Conservation (phyloP, 495 filamentous ascomycete genomes). For the Penicillium taxi region DNA sequence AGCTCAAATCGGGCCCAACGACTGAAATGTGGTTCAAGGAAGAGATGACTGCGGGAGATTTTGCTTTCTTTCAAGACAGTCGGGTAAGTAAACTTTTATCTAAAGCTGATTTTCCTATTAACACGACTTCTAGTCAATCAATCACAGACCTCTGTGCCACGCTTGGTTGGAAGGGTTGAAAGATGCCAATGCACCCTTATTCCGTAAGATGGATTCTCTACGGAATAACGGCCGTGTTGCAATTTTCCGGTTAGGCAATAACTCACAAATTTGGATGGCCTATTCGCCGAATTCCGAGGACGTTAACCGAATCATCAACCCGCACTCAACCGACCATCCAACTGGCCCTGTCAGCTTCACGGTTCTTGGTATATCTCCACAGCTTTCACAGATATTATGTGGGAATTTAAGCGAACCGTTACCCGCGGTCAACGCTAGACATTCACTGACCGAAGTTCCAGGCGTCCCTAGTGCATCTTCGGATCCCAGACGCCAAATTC, state of each 20-base stretch:
- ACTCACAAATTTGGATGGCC: conserved; percentile 23
- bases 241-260: conserved; percentile 8
- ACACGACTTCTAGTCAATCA: conserved; percentile 3
- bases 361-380: too few relatives aligned
- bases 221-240: conserved; percentile 20
- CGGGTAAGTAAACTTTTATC: conserved; percentile 12
- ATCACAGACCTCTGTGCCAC: conserved; percentile 9
- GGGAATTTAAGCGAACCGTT: too few relatives aligned
- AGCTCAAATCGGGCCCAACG: neutral
- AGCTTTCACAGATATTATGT: too few relatives aligned
- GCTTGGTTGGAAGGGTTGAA: conserved; percentile 33
- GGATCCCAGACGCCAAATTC: too few relatives aligned
- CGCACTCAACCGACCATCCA: too few relatives aligned
- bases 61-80: conserved; percentile 16
- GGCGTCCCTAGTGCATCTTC: too few relatives aligned
- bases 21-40: conserved; percentile 36
- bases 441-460: too few relatives aligned
- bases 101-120: neutral
- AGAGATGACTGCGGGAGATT: conserved; percentile 30
- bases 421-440: too few relatives aligned
- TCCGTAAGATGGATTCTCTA: conserved; percentile 22
- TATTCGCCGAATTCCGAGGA: conserved; percentile 23
- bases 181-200: conserved; percentile 24
- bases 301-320: too few relatives aligned
- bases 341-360: too few relatives aligned